phyloP scores from a whole-genome alignment of 768 basidiomycete genomes.

The Calvatia gigantea region DNA sequence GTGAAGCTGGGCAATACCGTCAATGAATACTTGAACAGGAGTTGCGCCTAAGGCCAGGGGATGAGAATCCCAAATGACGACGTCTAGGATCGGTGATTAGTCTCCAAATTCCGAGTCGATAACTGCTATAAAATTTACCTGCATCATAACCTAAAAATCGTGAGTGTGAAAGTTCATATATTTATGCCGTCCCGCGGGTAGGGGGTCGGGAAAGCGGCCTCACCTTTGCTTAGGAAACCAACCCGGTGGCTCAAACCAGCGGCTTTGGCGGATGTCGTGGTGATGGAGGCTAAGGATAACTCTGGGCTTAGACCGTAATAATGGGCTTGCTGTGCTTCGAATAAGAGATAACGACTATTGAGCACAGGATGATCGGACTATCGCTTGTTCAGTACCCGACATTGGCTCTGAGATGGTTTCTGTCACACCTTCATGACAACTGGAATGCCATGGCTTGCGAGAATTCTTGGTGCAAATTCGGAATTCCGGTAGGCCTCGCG shows the following conservation, averaged over 20 bases:
- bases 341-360: slow-evolving; percentile 63
- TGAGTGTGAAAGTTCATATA: slow-evolving; percentile 3
- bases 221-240: slow-evolving; percentile 56
- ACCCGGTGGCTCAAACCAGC: slow-evolving; percentile 68
- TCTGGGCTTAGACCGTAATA: slow-evolving; percentile 60
- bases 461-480: slow-evolving; percentile 66
- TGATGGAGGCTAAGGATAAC: slow-evolving; percentile 60
- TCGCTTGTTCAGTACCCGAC: background rate
- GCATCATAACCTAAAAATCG: slow-evolving; percentile 62
- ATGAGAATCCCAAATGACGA: slow-evolving; percentile 70
- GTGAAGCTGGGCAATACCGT: slow-evolving; percentile 68
- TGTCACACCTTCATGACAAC: slow-evolving; percentile 67
- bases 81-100: slow-evolving; percentile 26
- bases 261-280: slow-evolving; percentile 57
- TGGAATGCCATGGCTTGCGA: slow-evolving; percentile 60
- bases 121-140: slow-evolving; percentile 19
- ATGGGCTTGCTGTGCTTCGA: slow-evolving; percentile 69
- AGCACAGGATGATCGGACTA: slow-evolving; percentile 56
- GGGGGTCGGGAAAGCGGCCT: slow-evolving; percentile 7
- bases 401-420: too few relatives aligned
- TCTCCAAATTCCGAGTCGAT: background rate
- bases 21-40: slow-evolving; percentile 78
- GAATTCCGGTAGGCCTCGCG: slow-evolving; percentile 65
- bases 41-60: slow-evolving; percentile 78
- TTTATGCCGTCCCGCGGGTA: background rate